These are phyloP conservation scores for Pseudogymnoascus sp. DNA, from an alignment of 2,329 filamentous ascomycete genomes.

Conservation along the genomic window DNA sequence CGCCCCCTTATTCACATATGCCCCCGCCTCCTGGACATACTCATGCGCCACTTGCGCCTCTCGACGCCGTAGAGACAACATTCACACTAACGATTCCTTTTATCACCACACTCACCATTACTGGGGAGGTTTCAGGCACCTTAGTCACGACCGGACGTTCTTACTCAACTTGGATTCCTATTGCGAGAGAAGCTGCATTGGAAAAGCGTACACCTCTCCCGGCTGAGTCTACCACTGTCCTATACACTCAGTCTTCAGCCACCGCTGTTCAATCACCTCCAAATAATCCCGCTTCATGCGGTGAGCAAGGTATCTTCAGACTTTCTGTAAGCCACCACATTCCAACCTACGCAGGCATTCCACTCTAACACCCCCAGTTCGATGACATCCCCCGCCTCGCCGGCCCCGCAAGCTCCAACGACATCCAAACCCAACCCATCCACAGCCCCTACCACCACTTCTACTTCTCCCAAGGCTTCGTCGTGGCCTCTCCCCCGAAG, in stretches of 20 bases:
- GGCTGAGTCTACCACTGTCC: background rate
- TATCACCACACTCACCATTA: background rate
- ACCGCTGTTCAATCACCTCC: background rate
- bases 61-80: too few species aligned
- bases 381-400: conserved; percentile 25
- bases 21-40: too few species aligned
- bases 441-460: conserved; percentile 29
- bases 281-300: conserved; percentile 13
- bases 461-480: conserved; percentile 30
- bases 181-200: background rate
- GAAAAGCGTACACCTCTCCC: background rate
- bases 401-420: conserved; percentile 15
- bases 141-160: background rate
- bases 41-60: too few species aligned
- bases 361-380: conserved; percentile 20
- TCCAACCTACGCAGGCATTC: background rate
- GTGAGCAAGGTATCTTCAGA: conserved; percentile 22
- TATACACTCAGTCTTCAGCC: too few species aligned
- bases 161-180: background rate
- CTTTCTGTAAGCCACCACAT: conserved; percentile 19
- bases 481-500: conserved; percentile 25
- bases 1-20: background rate
- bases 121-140: background rate
- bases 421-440: conserved; percentile 19
- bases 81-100: background rate